Evolutionary conservation across 352 stramenopile genomes (phyloP), one percentile per base, ranked within the genome.

Genomic region (Bremia lactucae): DNA sequence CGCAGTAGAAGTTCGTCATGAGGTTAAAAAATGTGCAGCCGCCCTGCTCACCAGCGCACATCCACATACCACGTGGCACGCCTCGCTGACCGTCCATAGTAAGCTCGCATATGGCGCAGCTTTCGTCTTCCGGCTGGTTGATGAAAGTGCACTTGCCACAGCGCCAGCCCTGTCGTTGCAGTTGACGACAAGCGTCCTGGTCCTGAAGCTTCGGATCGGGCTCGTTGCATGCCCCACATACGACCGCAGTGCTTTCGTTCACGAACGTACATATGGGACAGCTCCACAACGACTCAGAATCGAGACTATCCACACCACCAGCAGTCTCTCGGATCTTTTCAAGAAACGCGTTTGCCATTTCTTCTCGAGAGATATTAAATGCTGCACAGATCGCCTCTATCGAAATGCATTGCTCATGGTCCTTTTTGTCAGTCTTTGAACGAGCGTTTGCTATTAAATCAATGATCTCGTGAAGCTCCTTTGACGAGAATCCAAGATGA

Each of bases 21-120:
- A 73, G 43, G 52, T 91, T 94, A 65, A 91, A 91, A 42, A 88
- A 91, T 26, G 81, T 94, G 56, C 79, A 94, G 38, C 81, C 81
- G 37, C 81, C 81, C 36, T 91, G 72, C 28, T 90, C 79, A 2
- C 72, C 68, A 1, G 77, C 78, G 36, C 81, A 94, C 14, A 91
- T 66, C 81, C 81, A 94, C 46, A 90, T 89, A 53, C 73, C 79
- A 10, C 74, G 73, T 6, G 81, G 76, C 8, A 94, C 78, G 22
- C 74, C 72, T 10, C 81, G 72, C 47, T 85, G 68, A 5, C 81
- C 81, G 25, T 83, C 68, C 59, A 77, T 65, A n/a, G 80, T 76
- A 16, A 93, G 59, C 44, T 93, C 76, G 35, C 81, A 93, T 25
- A 93, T 84, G 22, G 72, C 72, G 34, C 81, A 93, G 10, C 64